Evolutionary conservation across 2,329 filamentous ascomycete species (phyloP).

Genomic region (Sarocladiaceae sp.): DNA sequence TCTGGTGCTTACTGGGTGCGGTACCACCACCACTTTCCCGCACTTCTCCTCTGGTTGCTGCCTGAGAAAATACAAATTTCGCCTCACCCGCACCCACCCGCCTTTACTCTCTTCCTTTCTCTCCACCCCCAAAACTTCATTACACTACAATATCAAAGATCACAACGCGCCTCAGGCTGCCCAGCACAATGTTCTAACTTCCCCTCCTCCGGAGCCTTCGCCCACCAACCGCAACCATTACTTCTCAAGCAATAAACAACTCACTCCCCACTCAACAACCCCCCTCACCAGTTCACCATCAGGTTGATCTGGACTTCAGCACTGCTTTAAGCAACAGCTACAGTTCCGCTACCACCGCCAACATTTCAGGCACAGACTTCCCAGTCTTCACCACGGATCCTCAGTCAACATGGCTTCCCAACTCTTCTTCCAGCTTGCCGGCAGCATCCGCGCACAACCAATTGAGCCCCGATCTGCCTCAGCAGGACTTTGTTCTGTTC

Average conservation of each 20-base stretch:
- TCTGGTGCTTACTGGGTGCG: background rate
- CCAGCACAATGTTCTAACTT: constrained; percentile 56
- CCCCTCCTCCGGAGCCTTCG: constrained; percentile 30
- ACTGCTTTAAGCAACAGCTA: constrained; percentile 54
- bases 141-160: constrained; percentile 25
- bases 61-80: constrained; percentile 8
- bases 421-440: constrained; percentile 60
- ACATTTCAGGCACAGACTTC: constrained; percentile 62
- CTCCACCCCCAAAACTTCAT: constrained; percentile 26
- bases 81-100: constrained; percentile 2
- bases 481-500: constrained; percentile 79
- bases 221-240: constrained; percentile 48
- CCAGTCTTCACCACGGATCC: constrained; percentile 81
- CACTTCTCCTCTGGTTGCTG: constrained; percentile 1
- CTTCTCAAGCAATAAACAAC: constrained; percentile 37
- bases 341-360: constrained; percentile 53
- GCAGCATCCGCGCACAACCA: constrained; percentile 56
- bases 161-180: constrained; percentile 31
- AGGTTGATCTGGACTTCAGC: constrained; percentile 66
- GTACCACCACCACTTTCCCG: background rate
- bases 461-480: constrained; percentile 44
- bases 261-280: constrained; percentile 43
- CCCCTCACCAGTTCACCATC: constrained; percentile 44
- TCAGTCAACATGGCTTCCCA: constrained; percentile 76
- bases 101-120: background rate